Percentiles rank a stretch among this genome's conserved stretches.
Conservation (phyloP, 2,329 filamentous ascomycete genomes). For the Domatiomyces globalis region DNA sequence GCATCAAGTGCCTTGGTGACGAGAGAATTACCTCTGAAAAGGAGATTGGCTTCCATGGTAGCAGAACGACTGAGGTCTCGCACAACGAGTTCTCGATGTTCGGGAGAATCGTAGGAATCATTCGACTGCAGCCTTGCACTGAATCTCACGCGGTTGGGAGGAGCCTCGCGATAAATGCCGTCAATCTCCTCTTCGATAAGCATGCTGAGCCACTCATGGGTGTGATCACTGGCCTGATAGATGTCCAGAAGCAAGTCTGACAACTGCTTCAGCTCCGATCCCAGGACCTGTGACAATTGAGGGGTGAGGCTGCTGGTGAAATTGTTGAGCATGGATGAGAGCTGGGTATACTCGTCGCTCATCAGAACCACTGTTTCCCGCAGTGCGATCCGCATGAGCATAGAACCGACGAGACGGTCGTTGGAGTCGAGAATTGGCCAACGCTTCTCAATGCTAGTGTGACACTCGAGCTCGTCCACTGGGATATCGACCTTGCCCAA, state of each 20-base stretch:
- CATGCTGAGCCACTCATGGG: conserved; percentile 79
- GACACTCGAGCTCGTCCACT: conserved; percentile 61
- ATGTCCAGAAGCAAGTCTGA: conserved; percentile 50
- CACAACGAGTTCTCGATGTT: conserved; percentile 47
- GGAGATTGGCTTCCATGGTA: conserved; percentile 70
- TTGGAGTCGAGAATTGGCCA: conserved; percentile 65
- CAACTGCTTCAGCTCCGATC: conserved; percentile 25
- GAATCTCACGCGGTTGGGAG: conserved; percentile 48
- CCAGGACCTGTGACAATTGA: conserved; percentile 67
- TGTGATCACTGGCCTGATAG: conserved; percentile 78
- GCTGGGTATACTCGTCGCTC: conserved; percentile 65
- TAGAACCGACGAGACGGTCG: conserved; percentile 63
- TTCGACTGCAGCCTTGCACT: conserved; percentile 50
- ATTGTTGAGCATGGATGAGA: conserved; percentile 70
- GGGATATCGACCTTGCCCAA: conserved; percentile 59
- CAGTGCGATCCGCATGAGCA: conserved; percentile 68
- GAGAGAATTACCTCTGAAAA: conserved; percentile 89
- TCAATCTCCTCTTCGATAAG: conserved; percentile 96
- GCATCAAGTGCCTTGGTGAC: conserved; percentile 86
- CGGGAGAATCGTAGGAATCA: conserved; percentile 41
- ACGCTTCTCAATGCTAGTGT: conserved; percentile 76
- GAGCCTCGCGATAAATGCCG: conserved; percentile 68
- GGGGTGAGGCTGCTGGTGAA: conserved; percentile 74
- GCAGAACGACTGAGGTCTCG: conserved; percentile 51
- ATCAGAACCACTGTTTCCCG: conserved; percentile 85